phyloP scores from a whole-genome alignment of 2,329 filamentous ascomycete genomes.

The Penicillium psychrosexuale region DNA sequence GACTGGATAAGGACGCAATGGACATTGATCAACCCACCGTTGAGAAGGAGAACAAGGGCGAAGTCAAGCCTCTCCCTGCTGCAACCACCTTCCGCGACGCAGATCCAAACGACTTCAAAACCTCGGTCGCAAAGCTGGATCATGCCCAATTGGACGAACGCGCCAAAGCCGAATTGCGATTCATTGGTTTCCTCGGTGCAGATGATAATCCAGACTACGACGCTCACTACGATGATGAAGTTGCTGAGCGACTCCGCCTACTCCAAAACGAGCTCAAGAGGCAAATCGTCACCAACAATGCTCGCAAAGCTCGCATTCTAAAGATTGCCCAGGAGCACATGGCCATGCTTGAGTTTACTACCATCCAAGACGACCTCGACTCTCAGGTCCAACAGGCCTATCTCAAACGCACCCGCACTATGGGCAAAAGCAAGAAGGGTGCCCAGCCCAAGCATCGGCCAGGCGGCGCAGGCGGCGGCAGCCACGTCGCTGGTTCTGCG shows the following conservation, averaged over 20 bases:
- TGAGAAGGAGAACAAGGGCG: slow-evolving; percentile 35
- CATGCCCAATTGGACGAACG: slow-evolving; percentile 86
- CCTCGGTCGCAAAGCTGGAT: slow-evolving; percentile 73
- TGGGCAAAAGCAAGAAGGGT: slow-evolving; percentile 91
- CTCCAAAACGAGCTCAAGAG: slow-evolving; percentile 79
- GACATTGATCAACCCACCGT: slow-evolving; percentile 49
- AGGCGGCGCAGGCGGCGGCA: slow-evolving; percentile 71
- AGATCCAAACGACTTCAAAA: slow-evolving; percentile 72
- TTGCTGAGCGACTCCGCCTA: slow-evolving; percentile 81
- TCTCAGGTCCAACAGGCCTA: slow-evolving; percentile 92
- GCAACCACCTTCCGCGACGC: slow-evolving; percentile 79
- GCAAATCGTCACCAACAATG: slow-evolving; percentile 82
- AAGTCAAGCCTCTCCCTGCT: slow-evolving; percentile 54
- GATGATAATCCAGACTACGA: slow-evolving; percentile 76
- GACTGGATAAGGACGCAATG: slow-evolving; percentile 48
- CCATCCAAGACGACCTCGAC: slow-evolving; percentile 94
- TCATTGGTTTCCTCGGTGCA: slow-evolving; percentile 79
- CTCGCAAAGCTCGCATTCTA: slow-evolving; percentile 79
- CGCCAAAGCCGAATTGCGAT: slow-evolving; percentile 82
- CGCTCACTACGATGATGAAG: slow-evolving; percentile 87
- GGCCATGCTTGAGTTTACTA: slow-evolving; percentile 94
- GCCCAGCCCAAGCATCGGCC: slow-evolving; percentile 57
- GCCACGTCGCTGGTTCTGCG: slow-evolving; percentile 47
- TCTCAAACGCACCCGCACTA: slow-evolving; percentile 87
- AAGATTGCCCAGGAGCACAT: slow-evolving; percentile 89